These are phyloP conservation scores for Acanthamoeba royreba DNA, from an alignment of 208 protist species.

Conservation along the genomic window DNA sequence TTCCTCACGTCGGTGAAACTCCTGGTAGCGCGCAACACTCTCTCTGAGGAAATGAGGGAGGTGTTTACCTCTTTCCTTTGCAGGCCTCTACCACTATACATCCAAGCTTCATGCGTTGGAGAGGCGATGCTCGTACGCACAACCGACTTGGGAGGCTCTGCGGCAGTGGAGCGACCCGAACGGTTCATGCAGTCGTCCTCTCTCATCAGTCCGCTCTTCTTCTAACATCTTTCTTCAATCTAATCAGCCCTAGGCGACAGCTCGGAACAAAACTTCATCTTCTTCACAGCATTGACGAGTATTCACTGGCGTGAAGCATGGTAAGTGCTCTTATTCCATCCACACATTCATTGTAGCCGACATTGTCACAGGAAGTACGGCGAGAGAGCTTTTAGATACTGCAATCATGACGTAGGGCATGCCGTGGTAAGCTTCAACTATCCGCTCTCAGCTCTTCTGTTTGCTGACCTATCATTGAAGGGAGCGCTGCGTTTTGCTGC, in stretches of 20 bases:
- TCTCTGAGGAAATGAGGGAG: too few species aligned
- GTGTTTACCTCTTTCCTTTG: background rate
- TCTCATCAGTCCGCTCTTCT: background rate
- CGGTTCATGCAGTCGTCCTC: background rate
- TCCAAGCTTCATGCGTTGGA: background rate
- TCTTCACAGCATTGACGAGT: slow-evolving; percentile 18
- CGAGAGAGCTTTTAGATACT: slow-evolving; percentile 4
- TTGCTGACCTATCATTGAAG: background rate
- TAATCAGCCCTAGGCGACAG: background rate
- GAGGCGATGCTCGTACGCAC: background rate
- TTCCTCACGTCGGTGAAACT: background rate
- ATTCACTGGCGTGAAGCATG: slow-evolving; percentile 29
- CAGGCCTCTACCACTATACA: background rate
- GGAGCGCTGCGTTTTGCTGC: background rate
- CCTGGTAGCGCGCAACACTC: background rate
- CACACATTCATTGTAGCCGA: background rate
- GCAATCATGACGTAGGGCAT: slow-evolving; percentile 29
- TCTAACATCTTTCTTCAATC: background rate
- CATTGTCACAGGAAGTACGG: slow-evolving; percentile 6
- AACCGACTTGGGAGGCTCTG: background rate
- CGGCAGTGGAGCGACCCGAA: background rate
- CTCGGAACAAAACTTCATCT: background rate
- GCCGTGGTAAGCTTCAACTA: background rate
- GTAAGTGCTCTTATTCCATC: background rate
- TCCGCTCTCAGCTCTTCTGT: background rate